Base-by-base conservation (phyloP, 306 rosid genomes). In the Carpinus fangiana region DNA sequence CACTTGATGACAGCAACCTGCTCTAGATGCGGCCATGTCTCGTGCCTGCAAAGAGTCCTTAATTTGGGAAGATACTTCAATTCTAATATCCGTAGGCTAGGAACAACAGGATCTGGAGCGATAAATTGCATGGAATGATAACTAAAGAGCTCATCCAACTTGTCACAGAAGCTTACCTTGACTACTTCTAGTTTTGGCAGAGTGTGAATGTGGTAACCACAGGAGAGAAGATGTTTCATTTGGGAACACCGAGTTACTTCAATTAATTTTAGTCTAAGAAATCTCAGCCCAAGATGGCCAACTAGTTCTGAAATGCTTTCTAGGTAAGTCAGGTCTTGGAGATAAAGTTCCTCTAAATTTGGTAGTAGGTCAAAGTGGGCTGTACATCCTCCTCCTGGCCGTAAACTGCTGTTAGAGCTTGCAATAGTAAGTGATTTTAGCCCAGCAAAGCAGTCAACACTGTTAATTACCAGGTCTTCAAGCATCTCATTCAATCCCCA, bases 221-320 rank as follows among this genome's bases (percentile, higher is more conserved):
- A 61, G 2, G 64, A 47, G 1, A 79, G 61, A 8, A 78, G 72
- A 14, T 16, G 47, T 78, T 78, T 36, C 51, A 78, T 55, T 12
- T 50, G 31, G 2, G 72, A 38, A 78, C 77, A 72, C 4, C 46
- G 11, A 7, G 0, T 16, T 52, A 72, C 73, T 34, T 18, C 28
- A 18, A 78, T 72, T 34, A 23, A 20, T 38, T 51, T 78, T 9
- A 78, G 82, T 59, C 16, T 72, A 23, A 21, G 45, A 23, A 72
- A 78, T 43, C 41, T 17, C 0, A 72, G 77, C 70, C 82, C 73
- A 10, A 79, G 82, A 50, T 60, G 47, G 52, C 72, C 64, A 28
- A 60, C 72, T 3, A 78, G 18, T 55, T 78, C 72, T 41, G 82
- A 78, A 62, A 78, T 61, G 72, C 64, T 72, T 54, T 38, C 60